Evolutionary conservation across 106 monocot species (phyloP).

Genomic region (Acorus gramineus): DNA sequence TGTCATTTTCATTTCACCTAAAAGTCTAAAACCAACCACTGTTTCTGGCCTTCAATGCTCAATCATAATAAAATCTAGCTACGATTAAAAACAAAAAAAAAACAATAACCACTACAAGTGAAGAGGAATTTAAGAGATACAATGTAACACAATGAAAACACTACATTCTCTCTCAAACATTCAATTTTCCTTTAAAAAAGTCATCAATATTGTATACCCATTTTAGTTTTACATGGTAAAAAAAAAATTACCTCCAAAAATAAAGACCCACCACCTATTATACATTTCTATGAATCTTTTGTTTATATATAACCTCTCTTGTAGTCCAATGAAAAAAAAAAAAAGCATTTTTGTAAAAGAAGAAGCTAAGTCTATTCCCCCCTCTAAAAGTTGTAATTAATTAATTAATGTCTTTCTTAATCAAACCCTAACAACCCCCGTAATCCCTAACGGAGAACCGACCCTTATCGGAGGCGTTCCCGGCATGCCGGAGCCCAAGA

Average conservation of each 20-base stretch:
- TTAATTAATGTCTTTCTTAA: background rate
- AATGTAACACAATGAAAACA: background rate
- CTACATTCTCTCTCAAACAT: no score
- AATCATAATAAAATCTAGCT: constrained; percentile 7
- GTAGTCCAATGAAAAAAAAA: no score
- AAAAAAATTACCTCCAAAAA: no score
- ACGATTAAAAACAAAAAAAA: background rate
- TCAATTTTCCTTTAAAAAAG: no score
- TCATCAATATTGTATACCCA: no score
- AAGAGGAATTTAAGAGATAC: background rate
- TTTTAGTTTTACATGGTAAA: no score
- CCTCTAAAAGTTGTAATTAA: background rate
- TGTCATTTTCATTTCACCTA: constrained; percentile 11
- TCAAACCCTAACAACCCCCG: constrained; percentile 1
- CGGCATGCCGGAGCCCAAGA: constrained; percentile 72
- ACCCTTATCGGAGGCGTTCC: constrained; percentile 29
- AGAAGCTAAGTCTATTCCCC: background rate
- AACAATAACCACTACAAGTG: background rate
- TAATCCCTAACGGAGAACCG: constrained; percentile 12
- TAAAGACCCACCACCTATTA: no score
- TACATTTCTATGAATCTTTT: no score
- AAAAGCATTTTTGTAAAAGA: background rate
- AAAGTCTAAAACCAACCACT: constrained; percentile 23
- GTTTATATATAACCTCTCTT: no score
- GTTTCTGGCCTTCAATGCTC: constrained; percentile 29